Evolutionary conservation across 805 yeast genomes (phyloP).

Genomic region (Lachancea quebecensis): DNA sequence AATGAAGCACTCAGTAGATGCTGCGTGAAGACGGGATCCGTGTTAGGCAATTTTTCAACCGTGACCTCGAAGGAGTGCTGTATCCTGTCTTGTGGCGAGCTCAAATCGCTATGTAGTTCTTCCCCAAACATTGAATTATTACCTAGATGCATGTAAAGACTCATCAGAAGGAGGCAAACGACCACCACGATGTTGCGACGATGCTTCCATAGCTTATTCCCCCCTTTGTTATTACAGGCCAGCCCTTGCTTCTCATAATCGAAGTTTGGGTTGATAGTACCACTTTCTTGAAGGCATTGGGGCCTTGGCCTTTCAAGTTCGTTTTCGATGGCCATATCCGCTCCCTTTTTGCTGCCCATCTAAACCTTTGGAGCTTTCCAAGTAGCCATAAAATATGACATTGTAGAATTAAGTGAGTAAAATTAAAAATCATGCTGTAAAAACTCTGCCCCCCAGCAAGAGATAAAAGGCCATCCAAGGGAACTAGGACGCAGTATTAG

Average conservation of each 20-base stretch:
- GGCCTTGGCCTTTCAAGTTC: background rate
- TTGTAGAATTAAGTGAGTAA: background rate
- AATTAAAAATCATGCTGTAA: background rate
- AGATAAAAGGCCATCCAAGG: too few species aligned
- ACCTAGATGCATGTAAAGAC: background rate
- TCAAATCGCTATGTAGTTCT: background rate
- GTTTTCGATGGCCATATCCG: constrained; percentile 9
- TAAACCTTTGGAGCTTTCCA: background rate
- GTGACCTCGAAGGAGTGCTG: constrained; percentile 11
- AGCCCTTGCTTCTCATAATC: constrained; percentile 3
- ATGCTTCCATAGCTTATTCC: too few species aligned
- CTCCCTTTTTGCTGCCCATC: constrained; percentile 12
- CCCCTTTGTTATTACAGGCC: background rate
- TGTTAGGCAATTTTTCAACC: constrained; percentile 12
- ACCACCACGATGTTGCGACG: background rate
- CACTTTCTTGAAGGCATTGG: background rate
- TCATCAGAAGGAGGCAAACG: background rate
- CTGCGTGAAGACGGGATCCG: constrained; percentile 35
- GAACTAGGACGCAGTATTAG: background rate
- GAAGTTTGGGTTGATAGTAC: too few species aligned
- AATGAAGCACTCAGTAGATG: constrained; percentile 41
- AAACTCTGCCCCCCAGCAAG: background rate
- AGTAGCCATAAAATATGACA: background rate
- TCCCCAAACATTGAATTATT: too few species aligned
- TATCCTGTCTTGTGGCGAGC: background rate